These are phyloP conservation scores for Penstemon newberryi DNA, from an alignment of 257 asterid species.

Conservation along the genomic window DNA sequence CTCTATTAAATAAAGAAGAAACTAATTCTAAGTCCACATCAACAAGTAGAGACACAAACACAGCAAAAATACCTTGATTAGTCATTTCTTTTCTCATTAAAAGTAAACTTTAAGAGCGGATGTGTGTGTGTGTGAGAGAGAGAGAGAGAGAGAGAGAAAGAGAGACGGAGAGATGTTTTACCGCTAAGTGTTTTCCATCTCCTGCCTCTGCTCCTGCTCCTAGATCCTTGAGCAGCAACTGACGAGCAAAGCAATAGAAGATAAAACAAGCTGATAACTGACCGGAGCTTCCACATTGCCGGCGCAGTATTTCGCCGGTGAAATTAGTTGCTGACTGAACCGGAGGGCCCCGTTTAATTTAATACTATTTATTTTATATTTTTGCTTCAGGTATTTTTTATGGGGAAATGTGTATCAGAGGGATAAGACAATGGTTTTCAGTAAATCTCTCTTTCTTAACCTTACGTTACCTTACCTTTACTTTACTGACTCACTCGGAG, in stretches of 20 bases:
- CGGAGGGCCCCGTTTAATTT: neutral
- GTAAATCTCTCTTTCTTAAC: no score
- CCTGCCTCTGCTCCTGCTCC: slow-evolving; percentile 18
- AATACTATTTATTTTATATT: neutral
- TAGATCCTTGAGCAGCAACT: slow-evolving; percentile 68
- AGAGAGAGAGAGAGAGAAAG: no score
- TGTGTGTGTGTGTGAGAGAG: neutral
- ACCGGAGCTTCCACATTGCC: slow-evolving; percentile 63
- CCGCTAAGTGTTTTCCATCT: slow-evolving; percentile 75
- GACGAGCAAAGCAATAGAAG: slow-evolving; percentile 46
- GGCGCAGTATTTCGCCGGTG: slow-evolving; percentile 28
- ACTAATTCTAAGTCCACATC: no score
- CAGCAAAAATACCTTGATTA: no score
- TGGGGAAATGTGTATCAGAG: neutral
- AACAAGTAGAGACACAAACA: no score
- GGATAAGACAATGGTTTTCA: no score
- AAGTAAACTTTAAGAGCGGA: no score
- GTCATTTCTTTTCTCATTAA: no score
- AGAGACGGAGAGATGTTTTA: slow-evolving; percentile 22
- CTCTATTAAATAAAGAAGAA: no score
- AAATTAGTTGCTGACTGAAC: neutral
- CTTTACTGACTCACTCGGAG: no score
- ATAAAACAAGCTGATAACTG: slow-evolving; percentile 28
- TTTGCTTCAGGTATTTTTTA: neutral
- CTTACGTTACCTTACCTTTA: no score